These are phyloP conservation scores for Heliamphora pulchella DNA, from an alignment of 179 eudicot genomes.

Conservation along the genomic window DNA sequence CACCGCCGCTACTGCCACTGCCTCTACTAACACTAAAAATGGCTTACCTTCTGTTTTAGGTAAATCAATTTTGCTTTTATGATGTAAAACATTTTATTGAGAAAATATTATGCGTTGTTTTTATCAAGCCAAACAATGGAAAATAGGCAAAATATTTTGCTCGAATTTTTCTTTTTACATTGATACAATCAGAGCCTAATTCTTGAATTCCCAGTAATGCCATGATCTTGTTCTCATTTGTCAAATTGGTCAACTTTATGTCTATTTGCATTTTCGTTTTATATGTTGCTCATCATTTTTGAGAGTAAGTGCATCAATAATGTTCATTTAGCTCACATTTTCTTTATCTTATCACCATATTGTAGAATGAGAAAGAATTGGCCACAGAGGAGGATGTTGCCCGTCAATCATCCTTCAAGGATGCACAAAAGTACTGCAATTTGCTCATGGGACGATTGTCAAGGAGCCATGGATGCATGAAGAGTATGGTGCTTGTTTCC, in stretches of 20 bases:
- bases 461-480: constrained; percentile 27
- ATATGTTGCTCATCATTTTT: not conserved
- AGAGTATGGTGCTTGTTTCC: constrained; percentile 19
- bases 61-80: no score
- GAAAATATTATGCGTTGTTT: no score
- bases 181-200: no score
- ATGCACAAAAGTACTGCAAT: constrained; percentile 42
- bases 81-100: no score
- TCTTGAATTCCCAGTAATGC: not conserved
- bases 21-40: no score
- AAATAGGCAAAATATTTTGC: no score
- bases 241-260: not conserved
- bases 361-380: constrained; percentile 40
- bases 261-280: not conserved
- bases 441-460: constrained; percentile 29
- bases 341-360: not conserved
- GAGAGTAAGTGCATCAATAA: not conserved
- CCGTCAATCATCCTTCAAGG: constrained; percentile 25
- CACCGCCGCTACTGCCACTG: no score
- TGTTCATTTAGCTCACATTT: not conserved
- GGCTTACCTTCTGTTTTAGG: no score
- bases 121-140: no score
- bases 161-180: no score
- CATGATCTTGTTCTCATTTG: not conserved
- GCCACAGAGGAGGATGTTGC: constrained; percentile 22